phyloP scores from a whole-genome alignment of 352 stramenopile species.

The Pythium diclinum region DNA sequence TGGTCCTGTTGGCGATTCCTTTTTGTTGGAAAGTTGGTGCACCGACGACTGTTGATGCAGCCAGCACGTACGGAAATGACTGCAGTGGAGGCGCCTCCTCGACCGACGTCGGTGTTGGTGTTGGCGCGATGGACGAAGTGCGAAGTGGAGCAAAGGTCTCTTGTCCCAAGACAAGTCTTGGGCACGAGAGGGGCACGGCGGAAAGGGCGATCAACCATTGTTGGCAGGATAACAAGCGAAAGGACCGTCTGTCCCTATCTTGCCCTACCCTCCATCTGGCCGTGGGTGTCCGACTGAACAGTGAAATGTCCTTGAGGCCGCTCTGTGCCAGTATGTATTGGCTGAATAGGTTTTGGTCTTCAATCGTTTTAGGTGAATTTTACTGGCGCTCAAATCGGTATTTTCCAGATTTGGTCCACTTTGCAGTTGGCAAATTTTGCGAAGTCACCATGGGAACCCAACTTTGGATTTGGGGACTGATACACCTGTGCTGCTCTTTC shows the following conservation, averaged over 20 bases:
- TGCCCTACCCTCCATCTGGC: neutral
- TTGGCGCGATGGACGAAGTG: slow-evolving; percentile 1
- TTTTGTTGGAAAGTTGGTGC: slow-evolving; percentile 7
- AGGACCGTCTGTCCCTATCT: neutral
- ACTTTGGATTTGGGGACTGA: too few relatives aligned
- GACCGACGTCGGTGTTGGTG: neutral
- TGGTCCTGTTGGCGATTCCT: neutral
- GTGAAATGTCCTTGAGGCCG: neutral
- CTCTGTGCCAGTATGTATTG: too few relatives aligned
- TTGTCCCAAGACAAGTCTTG: neutral
- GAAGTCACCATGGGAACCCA: neutral
- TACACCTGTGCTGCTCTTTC: too few relatives aligned
- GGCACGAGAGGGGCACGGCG: neutral
- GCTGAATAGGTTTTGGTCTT: neutral
- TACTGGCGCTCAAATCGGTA: neutral
- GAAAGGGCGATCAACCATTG: slow-evolving; percentile 8
- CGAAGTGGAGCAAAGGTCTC: neutral
- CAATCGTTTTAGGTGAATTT: neutral
- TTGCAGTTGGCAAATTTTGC: neutral
- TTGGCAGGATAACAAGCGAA: slow-evolving; percentile 6
- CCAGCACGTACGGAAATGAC: slow-evolving; percentile 11
- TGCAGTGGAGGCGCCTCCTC: neutral
- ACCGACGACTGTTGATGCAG: neutral
- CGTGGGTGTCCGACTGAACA: neutral
- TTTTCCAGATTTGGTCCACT: too few relatives aligned